phyloP scores from a whole-genome alignment of 1,139 yeast species.

The Pichiaceae sp. region DNA sequence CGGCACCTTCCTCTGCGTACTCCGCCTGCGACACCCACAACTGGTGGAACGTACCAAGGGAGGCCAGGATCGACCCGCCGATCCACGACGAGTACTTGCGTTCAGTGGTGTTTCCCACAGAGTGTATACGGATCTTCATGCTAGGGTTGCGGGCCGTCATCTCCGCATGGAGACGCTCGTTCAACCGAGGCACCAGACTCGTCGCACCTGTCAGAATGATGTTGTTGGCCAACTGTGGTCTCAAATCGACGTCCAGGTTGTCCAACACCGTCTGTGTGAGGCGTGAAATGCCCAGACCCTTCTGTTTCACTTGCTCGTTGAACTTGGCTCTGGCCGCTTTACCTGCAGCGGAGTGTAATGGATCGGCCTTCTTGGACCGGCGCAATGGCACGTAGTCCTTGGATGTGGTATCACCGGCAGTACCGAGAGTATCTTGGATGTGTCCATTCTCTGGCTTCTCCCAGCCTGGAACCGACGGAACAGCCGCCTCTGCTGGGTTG shows the following conservation, averaged over 20 bases:
- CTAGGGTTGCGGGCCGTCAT: constrained; percentile 74
- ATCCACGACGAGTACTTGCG: constrained; percentile 87
- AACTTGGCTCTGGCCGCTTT: constrained; percentile 15
- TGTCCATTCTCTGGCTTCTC: constrained; percentile 22
- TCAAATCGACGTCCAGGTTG: constrained; percentile 74
- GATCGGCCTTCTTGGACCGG: constrained; percentile 41
- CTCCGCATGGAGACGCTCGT: constrained; percentile 74
- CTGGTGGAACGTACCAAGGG: constrained; percentile 94
- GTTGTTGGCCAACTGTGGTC: constrained; percentile 87
- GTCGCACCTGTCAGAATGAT: constrained; percentile 89
- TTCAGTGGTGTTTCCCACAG: constrained; percentile 80
- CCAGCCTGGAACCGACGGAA: constrained; percentile 24
- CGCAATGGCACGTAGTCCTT: constrained; percentile 68
- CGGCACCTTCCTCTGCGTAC: constrained; percentile 86
- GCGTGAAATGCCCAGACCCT: constrained; percentile 38
- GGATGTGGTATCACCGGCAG: constrained; percentile 21
- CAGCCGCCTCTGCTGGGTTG: constrained; percentile 38
- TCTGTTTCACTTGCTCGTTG: constrained; percentile 2
- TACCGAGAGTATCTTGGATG: constrained; percentile 17
- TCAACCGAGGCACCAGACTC: constrained; percentile 79
- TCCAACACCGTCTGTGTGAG: constrained; percentile 65
- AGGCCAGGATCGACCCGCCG: constrained; percentile 88
- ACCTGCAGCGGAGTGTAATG: constrained; percentile 11
- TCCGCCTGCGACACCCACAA: constrained; percentile 92
- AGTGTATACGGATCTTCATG: constrained; percentile 80